Base-by-base conservation (phyloP, 2,329 filamentous ascomycete genomes). In the Fusarium sp. region DNA sequence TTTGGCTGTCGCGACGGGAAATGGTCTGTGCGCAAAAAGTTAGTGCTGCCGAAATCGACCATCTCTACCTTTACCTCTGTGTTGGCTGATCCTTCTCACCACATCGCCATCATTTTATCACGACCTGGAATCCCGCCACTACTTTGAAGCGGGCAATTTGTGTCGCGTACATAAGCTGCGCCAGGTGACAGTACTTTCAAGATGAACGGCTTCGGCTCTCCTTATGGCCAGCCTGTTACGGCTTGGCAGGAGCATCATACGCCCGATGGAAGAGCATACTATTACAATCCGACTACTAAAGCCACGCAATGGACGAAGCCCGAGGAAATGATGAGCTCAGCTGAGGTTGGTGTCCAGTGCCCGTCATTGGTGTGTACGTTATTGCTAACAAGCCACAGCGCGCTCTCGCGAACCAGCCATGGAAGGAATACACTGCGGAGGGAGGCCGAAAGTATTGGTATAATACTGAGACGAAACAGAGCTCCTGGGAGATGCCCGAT, bases 301-400 rank as follows among this genome's bases (percentile, higher is more conserved):
- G 90, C 88, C 72, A 98, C 96, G 37, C 93, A 95, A 88, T 99
- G 96, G 96, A 92, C 91, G 44, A 98, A 98, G 85, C 97, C 96
- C 8, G 89, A 93, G 79, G 96, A 97, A 50, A 86, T 97, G 83
- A 95, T 97, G 93, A 92, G 89, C 28, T 89, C 90, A 11, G 90
- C 91, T 58, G 95, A 97, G 90, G 94, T 95, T 84, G 73, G 83
- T 75, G 19, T 52, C 2, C 6, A 10, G 23, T 23, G 6, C 33
- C n/a, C n/a, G 43, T 9, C 9, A 43, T 18, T 46, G 33, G 32
- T 37, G 38, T 66, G 18, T 30, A 21, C 25, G 32, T 19, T 25
- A 21, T 62, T 73, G 53, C 73, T 75, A 64, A 75, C 54, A 46
- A 49, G 57, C 43, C 70, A 58, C 66, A 80, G 94, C 93, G 93